These are phyloP conservation scores for Flaveria floridana DNA, from an alignment of 140 eudicot genomes.

Conservation along the genomic window DNA sequence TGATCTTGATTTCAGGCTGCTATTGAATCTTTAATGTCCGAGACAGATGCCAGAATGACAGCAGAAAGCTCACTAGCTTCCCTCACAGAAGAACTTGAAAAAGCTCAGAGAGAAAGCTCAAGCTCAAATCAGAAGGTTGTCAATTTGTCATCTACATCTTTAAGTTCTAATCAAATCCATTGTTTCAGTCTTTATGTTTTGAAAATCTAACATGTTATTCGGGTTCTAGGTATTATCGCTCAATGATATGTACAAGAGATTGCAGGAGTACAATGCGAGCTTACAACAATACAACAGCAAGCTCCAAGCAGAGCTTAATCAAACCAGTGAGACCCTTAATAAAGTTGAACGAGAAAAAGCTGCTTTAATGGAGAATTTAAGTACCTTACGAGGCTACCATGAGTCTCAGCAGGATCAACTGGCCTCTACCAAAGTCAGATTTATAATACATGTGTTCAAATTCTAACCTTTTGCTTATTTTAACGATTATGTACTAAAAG, in stretches of 20 bases:
- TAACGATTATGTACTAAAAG: not conserved
- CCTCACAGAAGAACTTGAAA: slow-evolving; percentile 58
- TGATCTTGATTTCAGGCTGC: slow-evolving; percentile 57
- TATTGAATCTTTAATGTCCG: slow-evolving; percentile 52
- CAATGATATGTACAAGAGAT: slow-evolving; percentile 30
- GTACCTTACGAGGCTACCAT: slow-evolving; percentile 71
- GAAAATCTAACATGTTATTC: not conserved
- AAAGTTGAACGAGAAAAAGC: slow-evolving; percentile 33
- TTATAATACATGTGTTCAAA: not conserved
- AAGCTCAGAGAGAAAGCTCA: slow-evolving; percentile 56
- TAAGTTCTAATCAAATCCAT: not conserved
- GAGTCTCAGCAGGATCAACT: slow-evolving; percentile 74
- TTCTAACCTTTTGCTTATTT: slow-evolving; percentile 1
- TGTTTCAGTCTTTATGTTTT: not conserved
- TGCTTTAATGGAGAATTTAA: slow-evolving; percentile 59
- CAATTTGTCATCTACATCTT: not conserved
- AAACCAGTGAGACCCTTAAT: slow-evolving; percentile 27
- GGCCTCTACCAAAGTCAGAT: slow-evolving; percentile 56
- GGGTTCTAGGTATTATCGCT: slow-evolving; percentile 46
- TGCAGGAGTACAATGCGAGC: slow-evolving; percentile 40
- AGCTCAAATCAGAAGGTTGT: slow-evolving; percentile 68
- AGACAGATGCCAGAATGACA: slow-evolving; percentile 60
- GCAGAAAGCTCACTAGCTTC: slow-evolving; percentile 65
- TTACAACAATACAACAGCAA: slow-evolving; percentile 35
- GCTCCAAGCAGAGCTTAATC: slow-evolving; percentile 31